Base-by-base conservation (phyloP, 176 grass and related monocot species). In the Aechmea fasciata region DNA sequence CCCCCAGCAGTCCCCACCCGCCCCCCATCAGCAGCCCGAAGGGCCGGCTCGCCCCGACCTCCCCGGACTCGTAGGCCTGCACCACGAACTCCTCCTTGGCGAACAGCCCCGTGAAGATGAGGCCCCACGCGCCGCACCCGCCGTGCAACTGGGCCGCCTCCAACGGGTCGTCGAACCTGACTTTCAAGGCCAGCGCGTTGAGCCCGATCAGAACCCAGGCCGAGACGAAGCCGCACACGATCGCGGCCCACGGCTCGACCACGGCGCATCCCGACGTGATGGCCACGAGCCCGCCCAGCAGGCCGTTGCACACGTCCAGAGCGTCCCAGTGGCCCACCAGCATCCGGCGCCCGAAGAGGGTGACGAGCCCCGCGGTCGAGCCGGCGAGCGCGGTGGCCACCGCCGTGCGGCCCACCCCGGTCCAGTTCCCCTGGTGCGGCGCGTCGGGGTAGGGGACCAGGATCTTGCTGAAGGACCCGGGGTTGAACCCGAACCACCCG, bases 11-110 rank as follows among this genome's bases (percentile, higher is more conserved):
- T 11, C 59, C 25, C 75, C 75, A 78, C 9, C 82, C 82, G 3
- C 82, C 82, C 20, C 76, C 82, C 71, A 84, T 71, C 47, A 84
- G 41, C 19, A 84, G 75, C 18, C 82, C 71, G 15, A 75, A 84
- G 3, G 76, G 71, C 2, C 76, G 49, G 9, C 65, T 55, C 4
- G 13, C 10, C 18, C 79, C 66, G 12, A 69, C 47, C 13, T 69
- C 55, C 55, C 75, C 75, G 2, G 66, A 78, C 12, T 67, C 75
- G 13, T 70, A 78, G 13, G 65, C 75, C 65, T 78, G 66, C 49
- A 78, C 64, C 5, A 78, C 24, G 3, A 78, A 47, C 48, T 78
- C 66, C 66, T 78, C 66, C 49, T 62, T 70, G 33, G 75, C 52
- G 48, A 78, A 78, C 3, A 78, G 57, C 2, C 75, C 75, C 0